phyloP scores from a whole-genome alignment of 345 rosid species.

The Gossypium thurberi region DNA sequence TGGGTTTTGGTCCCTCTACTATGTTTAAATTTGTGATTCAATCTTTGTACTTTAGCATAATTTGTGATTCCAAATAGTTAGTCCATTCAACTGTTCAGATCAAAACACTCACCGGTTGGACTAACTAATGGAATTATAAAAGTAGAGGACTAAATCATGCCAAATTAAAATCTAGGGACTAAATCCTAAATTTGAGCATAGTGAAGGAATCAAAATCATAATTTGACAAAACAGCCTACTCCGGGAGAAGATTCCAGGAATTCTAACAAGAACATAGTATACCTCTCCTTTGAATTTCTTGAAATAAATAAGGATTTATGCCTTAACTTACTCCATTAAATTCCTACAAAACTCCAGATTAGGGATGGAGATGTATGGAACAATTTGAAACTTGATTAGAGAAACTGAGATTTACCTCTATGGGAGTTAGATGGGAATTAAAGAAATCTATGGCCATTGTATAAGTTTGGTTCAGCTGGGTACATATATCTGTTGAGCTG shows the following conservation, averaged over 20 bases:
- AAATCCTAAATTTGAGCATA: not conserved
- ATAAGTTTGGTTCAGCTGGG: conserved; percentile 68
- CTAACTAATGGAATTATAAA: too few relatives aligned
- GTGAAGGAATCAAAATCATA: not conserved
- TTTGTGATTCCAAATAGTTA: too few relatives aligned
- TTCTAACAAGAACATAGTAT: not conserved
- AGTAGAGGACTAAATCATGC: too few relatives aligned
- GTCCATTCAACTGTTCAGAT: too few relatives aligned
- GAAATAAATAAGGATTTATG: too few relatives aligned
- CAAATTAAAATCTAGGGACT: not conserved
- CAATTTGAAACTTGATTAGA: not conserved
- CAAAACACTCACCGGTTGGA: too few relatives aligned
- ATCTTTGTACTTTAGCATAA: not conserved
- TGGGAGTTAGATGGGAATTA: conserved; percentile 61
- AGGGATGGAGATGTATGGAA: not conserved
- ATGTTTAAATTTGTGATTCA: not conserved
- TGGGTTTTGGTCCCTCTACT: too few relatives aligned
- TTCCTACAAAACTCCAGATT: not conserved
- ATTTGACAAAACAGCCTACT: not conserved
- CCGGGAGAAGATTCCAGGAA: not conserved
- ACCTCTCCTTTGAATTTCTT: not conserved
- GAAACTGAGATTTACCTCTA: conserved; percentile 46
- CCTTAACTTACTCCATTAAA: too few relatives aligned
- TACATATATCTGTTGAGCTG: conserved; percentile 49
- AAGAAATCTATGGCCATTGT: conserved; percentile 83